Evolutionary conservation across 2,329 filamentous ascomycete species (phyloP), one percentile per base, ranked within the genome.

Genomic region (Huntiella decipiens): DNA sequence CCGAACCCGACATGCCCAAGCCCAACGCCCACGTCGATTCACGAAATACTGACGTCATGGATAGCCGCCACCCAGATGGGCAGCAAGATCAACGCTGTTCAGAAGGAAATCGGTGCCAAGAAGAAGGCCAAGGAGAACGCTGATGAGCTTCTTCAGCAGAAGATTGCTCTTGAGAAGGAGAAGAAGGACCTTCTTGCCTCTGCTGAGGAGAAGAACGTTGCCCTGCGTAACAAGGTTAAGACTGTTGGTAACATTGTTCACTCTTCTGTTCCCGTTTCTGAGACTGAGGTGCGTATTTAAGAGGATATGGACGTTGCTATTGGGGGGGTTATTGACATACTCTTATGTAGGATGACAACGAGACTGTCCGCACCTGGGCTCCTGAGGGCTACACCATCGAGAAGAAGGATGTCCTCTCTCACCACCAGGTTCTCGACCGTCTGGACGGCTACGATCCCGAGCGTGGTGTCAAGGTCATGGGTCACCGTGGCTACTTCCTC

Each of bases 101-200:
- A 93, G 61, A 94, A 93, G 65, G 77, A 86, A 60, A 93, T 96
- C 58, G 85, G 82, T 13, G 67, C 74, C 56, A 92, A 88, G 70
- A 94, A 93, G 68, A 94, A 93, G 78, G 79, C 79, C 54, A 94
- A 95, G 68, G 85, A 93, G 65, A 77, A 88, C 60, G 85, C 85
- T 36, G 75, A 75, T 54, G 81, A 86, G 36, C 67, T 95, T 51
- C 68, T 95, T 49, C 67, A 78, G 57, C 68, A 88, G 60, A 95
- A 94, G 64, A 68, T 70, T 43, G 74, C 77, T 3, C 65, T 94
- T 42, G 79, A 87, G 57, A 79, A 82, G 62, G 71, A 86, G 63
- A 88, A 92, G 69, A 87, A 87, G 64, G 71, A 71, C 38, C 69
- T 86, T 49, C 75, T 86, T 54, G 80, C 85, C 32, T 65, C 73